Evolutionary conservation across 768 basidiomycete species (phyloP).

Genomic region (Leccinum aurantiacum): DNA sequence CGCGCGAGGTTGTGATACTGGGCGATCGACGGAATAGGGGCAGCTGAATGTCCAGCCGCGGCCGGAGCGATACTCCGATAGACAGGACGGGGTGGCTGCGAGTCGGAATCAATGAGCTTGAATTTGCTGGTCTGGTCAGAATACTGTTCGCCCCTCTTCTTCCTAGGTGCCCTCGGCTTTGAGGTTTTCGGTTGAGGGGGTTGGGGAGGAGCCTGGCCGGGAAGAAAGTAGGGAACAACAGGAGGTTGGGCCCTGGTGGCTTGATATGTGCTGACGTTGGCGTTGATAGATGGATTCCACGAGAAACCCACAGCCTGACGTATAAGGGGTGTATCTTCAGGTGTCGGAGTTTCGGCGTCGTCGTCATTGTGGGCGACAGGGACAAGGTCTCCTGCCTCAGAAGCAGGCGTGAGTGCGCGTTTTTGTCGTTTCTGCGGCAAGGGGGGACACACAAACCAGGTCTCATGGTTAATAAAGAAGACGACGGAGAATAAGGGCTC

Average conservation of each 20-base stretch:
- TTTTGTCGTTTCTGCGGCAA: constrained; percentile 39
- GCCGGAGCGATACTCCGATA: constrained; percentile 34
- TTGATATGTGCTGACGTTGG: constrained; percentile 33
- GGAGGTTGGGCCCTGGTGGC: constrained; percentile 25
- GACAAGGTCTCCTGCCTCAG: constrained; percentile 49
- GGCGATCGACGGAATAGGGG: constrained; percentile 1
- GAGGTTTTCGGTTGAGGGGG: constrained; percentile 26
- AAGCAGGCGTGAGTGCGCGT: constrained; percentile 52
- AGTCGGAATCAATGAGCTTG: constrained; percentile 36
- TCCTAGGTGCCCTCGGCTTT: constrained; percentile 27
- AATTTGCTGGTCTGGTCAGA: constrained; percentile 50
- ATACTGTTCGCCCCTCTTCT: constrained; percentile 40
- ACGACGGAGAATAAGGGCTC: background rate
- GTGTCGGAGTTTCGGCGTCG: constrained; percentile 45
- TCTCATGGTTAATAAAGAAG: background rate
- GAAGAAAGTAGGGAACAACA: constrained; percentile 42
- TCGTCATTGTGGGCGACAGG: constrained; percentile 43
- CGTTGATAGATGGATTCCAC: constrained; percentile 30
- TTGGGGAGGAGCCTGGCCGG: constrained; percentile 45
- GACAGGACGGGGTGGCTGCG: constrained; percentile 31
- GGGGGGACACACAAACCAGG: background rate
- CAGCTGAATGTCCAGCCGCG: constrained; percentile 22
- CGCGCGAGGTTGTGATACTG: background rate
- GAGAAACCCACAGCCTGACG: constrained; percentile 60
- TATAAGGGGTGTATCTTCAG: constrained; percentile 48